Conservation (phyloP, 1,284 basidiomycete genomes). For the Irpex sp. region DNA sequence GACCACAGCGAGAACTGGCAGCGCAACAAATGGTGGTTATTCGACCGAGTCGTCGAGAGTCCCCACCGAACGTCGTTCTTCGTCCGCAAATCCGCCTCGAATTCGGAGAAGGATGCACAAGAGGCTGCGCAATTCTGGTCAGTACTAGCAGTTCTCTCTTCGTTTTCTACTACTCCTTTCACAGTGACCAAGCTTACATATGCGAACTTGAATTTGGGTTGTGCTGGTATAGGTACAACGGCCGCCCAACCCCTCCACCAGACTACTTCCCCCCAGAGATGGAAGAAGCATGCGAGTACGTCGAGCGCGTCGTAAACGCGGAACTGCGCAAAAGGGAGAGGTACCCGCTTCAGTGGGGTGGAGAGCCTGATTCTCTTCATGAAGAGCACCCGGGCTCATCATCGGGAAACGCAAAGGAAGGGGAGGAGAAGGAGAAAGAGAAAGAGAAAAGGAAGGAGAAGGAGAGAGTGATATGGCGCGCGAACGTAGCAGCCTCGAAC, state of each 20-base stretch:
- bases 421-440: not conserved
- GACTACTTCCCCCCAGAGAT: constrained; percentile 65
- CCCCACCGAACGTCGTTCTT: constrained; percentile 84
- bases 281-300: constrained; percentile 73
- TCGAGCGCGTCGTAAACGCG: constrained; percentile 77
- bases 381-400: too few species aligned
- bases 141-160: not conserved
- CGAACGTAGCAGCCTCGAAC: constrained; percentile 91
- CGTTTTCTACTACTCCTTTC: too few species aligned
- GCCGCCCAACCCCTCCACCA: constrained; percentile 55
- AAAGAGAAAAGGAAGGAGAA: constrained; percentile 24
- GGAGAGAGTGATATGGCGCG: constrained; percentile 59
- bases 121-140: constrained; percentile 70
- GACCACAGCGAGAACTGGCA: constrained; percentile 62
- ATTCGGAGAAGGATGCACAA: constrained; percentile 45
- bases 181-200: too few species aligned
- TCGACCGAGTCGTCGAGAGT: constrained; percentile 77
- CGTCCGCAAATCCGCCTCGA: constrained; percentile 41
- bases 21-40: constrained; percentile 81
- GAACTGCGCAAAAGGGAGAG: constrained; percentile 62
- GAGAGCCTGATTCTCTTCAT: constrained; percentile 30
- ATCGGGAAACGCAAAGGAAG: too few species aligned
- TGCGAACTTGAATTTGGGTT: too few species aligned
- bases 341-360: constrained; percentile 74
- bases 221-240: constrained; percentile 75